A percentile compares a stretch with the other conserved stretches of the same genome.
These are phyloP conservation scores for Claviceps humidiphila DNA, from an alignment of 2,329 filamentous ascomycete species.

Conservation along the genomic window DNA sequence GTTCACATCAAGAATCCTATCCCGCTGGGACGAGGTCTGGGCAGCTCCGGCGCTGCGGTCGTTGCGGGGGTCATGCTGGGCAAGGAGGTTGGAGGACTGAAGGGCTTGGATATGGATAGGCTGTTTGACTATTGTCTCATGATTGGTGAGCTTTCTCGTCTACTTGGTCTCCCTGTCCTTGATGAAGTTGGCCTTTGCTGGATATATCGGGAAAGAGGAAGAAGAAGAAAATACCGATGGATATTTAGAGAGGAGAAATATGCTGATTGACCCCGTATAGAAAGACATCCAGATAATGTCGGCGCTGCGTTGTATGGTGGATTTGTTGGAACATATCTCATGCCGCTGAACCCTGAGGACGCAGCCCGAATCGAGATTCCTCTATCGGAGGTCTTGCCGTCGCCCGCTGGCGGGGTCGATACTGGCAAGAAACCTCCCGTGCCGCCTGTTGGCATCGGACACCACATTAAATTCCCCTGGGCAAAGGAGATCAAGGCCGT, in stretches of 20 bases:
- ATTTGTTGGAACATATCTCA: slow-evolving; percentile 92
- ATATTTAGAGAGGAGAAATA: not conserved
- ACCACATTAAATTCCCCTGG: slow-evolving; percentile 94
- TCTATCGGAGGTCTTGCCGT: slow-evolving; percentile 80
- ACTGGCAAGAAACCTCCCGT: slow-evolving; percentile 76
- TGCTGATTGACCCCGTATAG: slow-evolving; percentile 21
- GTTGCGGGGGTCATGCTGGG: slow-evolving; percentile 90
- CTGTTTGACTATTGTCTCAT: slow-evolving; percentile 95
- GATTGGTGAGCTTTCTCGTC: slow-evolving; percentile 50
- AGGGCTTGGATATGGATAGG: slow-evolving; percentile 60
- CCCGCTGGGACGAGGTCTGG: slow-evolving; percentile 78
- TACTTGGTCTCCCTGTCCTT: not conserved
- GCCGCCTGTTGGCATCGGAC: slow-evolving; percentile 84
- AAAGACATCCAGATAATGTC: slow-evolving; percentile 88
- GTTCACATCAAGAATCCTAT: slow-evolving; percentile 96
- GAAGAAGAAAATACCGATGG: not conserved
- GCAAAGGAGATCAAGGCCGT: slow-evolving; percentile 91
- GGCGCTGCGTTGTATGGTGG: slow-evolving; percentile 91
- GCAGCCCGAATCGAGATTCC: slow-evolving; percentile 87
- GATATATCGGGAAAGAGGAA: not conserved
- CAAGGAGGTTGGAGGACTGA: slow-evolving; percentile 73
- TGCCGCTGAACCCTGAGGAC: slow-evolving; percentile 80
- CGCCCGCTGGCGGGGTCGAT: slow-evolving; percentile 80
- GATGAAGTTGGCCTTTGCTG: not conserved
- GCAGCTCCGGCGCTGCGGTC: slow-evolving; percentile 90